phyloP scores from a whole-genome alignment of 306 rosid genomes.

The Pachyrhizus erosus region DNA sequence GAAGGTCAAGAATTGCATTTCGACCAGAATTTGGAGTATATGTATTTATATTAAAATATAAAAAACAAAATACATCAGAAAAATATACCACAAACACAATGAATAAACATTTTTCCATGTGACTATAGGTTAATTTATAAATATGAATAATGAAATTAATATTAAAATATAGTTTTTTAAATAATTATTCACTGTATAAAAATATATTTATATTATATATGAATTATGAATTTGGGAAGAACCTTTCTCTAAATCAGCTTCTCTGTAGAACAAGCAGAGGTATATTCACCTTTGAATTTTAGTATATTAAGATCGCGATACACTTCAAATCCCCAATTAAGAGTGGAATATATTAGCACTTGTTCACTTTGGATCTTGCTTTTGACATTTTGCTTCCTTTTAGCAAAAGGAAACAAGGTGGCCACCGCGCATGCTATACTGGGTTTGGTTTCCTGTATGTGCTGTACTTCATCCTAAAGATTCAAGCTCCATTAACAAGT shows the following conservation, averaged over 20 bases:
- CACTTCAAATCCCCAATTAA: neutral
- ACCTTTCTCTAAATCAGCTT: neutral
- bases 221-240: neutral
- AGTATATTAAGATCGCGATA: neutral
- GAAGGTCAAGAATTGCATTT: neutral
- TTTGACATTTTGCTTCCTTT: neutral
- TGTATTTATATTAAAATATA: neutral
- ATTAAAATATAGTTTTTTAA: neutral
- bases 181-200: neutral
- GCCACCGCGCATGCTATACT: neutral
- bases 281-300: neutral
- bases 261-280: neutral
- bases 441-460: neutral
- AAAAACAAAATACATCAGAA: neutral
- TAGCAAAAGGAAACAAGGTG: neutral
- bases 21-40: neutral
- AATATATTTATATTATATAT: neutral
- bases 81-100: neutral
- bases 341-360: neutral
- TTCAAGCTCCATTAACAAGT: neutral
- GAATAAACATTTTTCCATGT: neutral
- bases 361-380: neutral
- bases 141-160: neutral
- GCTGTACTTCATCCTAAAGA: slow-evolving; percentile 4
- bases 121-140: neutral